A percentile compares a stretch with the other conserved stretches of the same genome.
These are phyloP conservation scores for Nothophaeocryptopus gaeumannii DNA, from an alignment of 2,329 filamentous ascomycete species.

Conservation along the genomic window DNA sequence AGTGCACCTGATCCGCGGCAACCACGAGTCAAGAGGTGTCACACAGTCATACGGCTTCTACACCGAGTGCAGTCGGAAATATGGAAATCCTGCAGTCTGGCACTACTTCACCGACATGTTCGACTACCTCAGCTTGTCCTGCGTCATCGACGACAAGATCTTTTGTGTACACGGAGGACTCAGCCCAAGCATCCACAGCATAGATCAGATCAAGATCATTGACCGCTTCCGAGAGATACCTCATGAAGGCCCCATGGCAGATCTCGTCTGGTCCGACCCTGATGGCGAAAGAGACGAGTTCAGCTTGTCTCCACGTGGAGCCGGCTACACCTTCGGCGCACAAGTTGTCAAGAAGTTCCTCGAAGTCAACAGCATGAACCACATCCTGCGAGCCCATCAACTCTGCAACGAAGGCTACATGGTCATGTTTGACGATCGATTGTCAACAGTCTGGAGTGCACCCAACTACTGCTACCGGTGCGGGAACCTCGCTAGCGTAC, in stretches of 20 bases:
- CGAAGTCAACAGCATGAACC: conserved; percentile 94
- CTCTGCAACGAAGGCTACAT: conserved; percentile 98
- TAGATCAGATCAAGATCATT: conserved; percentile 99
- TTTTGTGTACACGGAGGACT: conserved; percentile 94
- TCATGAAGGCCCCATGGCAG: conserved; percentile 99
- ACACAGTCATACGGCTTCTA: conserved; percentile 99
- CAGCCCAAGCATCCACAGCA: conserved; percentile 78
- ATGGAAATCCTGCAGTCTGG: conserved; percentile 98
- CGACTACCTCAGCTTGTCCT: conserved; percentile 92
- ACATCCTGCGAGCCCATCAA: conserved; percentile 97
- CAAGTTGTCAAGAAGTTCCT: conserved; percentile 98
- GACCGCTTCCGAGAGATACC: conserved; percentile 98
- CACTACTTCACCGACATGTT: conserved; percentile 99
- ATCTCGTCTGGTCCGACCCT: conserved; percentile 96
- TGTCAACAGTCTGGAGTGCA: conserved; percentile 97
- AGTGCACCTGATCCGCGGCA: conserved; percentile 93
- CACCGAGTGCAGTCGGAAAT: conserved; percentile 95
- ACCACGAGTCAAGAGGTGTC: conserved; percentile 95
- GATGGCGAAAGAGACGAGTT: conserved; percentile 98
- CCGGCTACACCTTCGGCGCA: conserved; percentile 94
- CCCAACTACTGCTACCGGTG: conserved; percentile 72
- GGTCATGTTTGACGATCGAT: conserved; percentile 87
- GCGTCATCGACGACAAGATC: conserved; percentile 98
- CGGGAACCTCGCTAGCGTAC: conserved; percentile 93
- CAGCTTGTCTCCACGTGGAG: conserved; percentile 85